Base-by-base conservation (phyloP, 2,329 filamentous ascomycete genomes). In the Xylariaceae sp. region DNA sequence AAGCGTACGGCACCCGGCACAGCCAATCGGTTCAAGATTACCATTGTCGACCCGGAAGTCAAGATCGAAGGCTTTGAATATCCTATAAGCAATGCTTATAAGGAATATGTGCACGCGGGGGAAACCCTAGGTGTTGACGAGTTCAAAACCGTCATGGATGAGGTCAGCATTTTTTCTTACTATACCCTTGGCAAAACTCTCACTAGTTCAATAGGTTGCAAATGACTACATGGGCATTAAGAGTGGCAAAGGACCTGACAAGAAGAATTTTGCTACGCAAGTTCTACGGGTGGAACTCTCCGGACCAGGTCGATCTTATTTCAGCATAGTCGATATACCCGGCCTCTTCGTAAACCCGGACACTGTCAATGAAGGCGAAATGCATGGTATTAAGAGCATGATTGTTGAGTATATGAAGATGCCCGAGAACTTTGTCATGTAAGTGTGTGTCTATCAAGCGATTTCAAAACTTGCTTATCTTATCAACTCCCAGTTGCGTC, bases 341-440 rank as follows among this genome's bases (percentile, higher is more conserved):
- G 75, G 74, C 0, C 62, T 71, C 1, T 70, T 75, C 36, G 58
- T 66, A 2, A 65, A 59, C 9, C 54, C 65, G 1, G 44, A 60
- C 19, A 58, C 58, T 0, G 66, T 74, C 2, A 73, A 73, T 2
- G 51, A 67, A 12, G 31, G 58, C 11, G 75, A 76, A 16, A 68
- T 66, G 54, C 40, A 58, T 1, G 67, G 67, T 0, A 67, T 75
- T 1, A 62, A 66, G 14, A 60, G 56, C 3, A 72, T 77, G 73
- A 68, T 74, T 3, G 57, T 66, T 2, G 61, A 71, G 9, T 76
- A 77, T 34, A 75, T 77, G 71, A 64, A 58, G 12, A 67, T 69
- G 12, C 62, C 64, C 3, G 68, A 73, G 26, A 77, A 74, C 28
- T 72, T 76, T 17, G 70, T 77, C 14, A 73, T 77, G 73, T 76